Conservation (phyloP, 2,329 filamentous ascomycete genomes). For the Cladosporium sphaerospermum region DNA sequence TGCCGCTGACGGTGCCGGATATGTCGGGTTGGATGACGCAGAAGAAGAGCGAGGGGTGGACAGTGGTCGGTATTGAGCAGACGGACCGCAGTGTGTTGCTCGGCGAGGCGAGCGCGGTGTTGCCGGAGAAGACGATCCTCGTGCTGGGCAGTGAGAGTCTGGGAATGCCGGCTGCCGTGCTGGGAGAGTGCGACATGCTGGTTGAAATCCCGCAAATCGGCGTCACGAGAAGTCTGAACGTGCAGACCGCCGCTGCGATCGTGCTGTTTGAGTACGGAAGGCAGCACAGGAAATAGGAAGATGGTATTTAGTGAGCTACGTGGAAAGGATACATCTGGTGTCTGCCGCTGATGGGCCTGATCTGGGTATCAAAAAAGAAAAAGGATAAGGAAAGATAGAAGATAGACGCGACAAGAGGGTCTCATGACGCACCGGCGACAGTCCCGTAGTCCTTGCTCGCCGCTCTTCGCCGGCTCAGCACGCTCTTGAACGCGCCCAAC, state of each 20-base stretch:
- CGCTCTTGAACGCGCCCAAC: slow-evolving; percentile 84
- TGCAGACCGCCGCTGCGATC: slow-evolving; percentile 48
- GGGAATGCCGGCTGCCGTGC: slow-evolving; percentile 43
- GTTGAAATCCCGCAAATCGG: slow-evolving; percentile 49
- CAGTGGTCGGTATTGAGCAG: slow-evolving; percentile 50
- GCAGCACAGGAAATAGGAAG: slow-evolving; percentile 24
- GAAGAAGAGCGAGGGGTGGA: slow-evolving; percentile 42
- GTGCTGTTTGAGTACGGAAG: slow-evolving; percentile 48
- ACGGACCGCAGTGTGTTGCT: slow-evolving; percentile 45
- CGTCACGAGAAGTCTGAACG: slow-evolving; percentile 49
- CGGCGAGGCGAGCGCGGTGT: slow-evolving; percentile 29
- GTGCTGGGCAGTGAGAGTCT: slow-evolving; percentile 48
- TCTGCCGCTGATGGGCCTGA: background rate
- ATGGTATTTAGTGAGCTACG: background rate
- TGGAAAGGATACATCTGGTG: background rate
- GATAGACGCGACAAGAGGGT: background rate
- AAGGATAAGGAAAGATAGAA: background rate
- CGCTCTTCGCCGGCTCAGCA: slow-evolving; percentile 57
- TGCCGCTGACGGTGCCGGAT: slow-evolving; percentile 23
- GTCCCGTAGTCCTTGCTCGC: slow-evolving; percentile 3
- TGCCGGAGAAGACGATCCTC: slow-evolving; percentile 33
- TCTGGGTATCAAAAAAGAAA: background rate
- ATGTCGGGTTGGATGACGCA: slow-evolving; percentile 33
- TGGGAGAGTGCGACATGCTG: slow-evolving; percentile 45
- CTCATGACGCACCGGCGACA: background rate